Evolutionary conservation across 768 basidiomycete species (phyloP), one percentile per base, ranked within the genome.

Genomic region (Rhodotorula graminis): DNA sequence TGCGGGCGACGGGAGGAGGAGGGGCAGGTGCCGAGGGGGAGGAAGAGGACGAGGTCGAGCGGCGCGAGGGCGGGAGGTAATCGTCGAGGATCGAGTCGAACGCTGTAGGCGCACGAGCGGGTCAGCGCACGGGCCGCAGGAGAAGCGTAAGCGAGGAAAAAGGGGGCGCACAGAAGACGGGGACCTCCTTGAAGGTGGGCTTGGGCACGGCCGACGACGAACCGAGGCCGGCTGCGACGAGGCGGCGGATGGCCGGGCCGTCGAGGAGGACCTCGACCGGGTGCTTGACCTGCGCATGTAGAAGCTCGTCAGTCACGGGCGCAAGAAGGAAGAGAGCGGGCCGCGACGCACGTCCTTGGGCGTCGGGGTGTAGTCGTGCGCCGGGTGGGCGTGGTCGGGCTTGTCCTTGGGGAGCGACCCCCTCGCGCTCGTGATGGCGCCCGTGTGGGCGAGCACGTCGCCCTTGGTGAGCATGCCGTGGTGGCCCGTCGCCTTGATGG

Each of bases 391-490:
- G 12, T 55, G 50, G 46, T 69, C 66, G 33, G 68, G 63, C 60
- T 75, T 71, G 27, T 69, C 76, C 57, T 49, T 61, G 53, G 70
- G 70, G 79, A 88, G 89, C 82, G 84, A 90, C 50, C 92, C 92
- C 29, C 85, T 83, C 1, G 92, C 90, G 49, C 85, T 84, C 19
- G 88, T 88, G 29, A 93, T 90, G 81, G 88, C 88, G 29, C 95
- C 95, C 11, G 96, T 84, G 81, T 87, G 88, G 6, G 91, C 83
- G 42, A 99, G 85, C 2, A 98, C 89, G 79, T 99, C 95, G 19
- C 96, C 96, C 81, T 97, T 97, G 61, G 94, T 98, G 71, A 98
- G 81, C 89, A 93, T 94, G 23, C 96, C 95, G 50, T 90, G 86
- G 64, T 91, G 84, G 61, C 95, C 95, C 5, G 93, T 95, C 12